Percentiles rank a stretch among this genome's conserved stretches.
phyloP scores from a whole-genome alignment of 2,329 filamentous ascomycete species.

The Beauveria varroae region DNA sequence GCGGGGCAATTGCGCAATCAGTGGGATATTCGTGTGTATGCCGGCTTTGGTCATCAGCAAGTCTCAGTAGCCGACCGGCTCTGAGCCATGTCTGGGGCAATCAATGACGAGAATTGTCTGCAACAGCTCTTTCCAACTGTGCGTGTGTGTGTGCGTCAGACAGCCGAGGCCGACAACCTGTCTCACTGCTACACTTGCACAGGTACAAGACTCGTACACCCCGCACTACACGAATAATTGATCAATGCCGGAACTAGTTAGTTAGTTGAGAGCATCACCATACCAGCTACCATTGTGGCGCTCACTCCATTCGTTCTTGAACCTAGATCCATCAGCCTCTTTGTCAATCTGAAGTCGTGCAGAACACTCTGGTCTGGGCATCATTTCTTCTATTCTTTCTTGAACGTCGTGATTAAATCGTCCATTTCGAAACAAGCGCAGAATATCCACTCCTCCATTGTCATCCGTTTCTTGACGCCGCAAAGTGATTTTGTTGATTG shows the following conservation, averaged over 20 bases:
- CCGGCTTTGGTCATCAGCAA: slow-evolving; percentile 3
- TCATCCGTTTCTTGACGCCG: too few relatives aligned
- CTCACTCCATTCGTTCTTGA: neutral
- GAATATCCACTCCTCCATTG: too few relatives aligned
- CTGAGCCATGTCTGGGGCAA: too few relatives aligned
- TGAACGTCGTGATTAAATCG: neutral
- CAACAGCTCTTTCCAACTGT: neutral
- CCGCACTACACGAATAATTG: neutral
- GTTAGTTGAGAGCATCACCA: too few relatives aligned
- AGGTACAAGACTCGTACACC: neutral
- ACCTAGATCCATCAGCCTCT: neutral
- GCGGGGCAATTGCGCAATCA: neutral
- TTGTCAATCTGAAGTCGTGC: neutral
- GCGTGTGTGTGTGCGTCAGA: neutral
- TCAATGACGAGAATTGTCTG: neutral
- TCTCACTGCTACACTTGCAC: neutral
- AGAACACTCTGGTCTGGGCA: neutral
- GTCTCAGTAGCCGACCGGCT: neutral
- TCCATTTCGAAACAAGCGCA: too few relatives aligned
- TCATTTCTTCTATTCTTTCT: neutral
- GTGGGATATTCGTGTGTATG: neutral
- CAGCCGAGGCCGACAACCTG: neutral
- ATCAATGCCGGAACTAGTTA: too few relatives aligned
- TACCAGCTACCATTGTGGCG: too few relatives aligned
- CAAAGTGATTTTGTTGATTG: too few relatives aligned